Base-by-base conservation (phyloP, 208 protist genomes). In the Crithidia brevicula region DNA sequence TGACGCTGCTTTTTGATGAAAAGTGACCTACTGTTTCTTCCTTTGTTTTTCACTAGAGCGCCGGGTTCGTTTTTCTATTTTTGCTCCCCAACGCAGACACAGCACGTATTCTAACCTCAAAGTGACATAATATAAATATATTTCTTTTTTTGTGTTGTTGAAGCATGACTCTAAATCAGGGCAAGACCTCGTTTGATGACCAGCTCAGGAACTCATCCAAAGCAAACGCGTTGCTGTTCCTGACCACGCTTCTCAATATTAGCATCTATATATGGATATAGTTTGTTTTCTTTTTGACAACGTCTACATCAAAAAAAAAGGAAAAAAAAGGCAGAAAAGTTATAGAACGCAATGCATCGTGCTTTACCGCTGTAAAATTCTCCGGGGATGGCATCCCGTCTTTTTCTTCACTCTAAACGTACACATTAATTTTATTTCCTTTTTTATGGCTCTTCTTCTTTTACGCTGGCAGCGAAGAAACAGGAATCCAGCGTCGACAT, bases 1-100 rank as follows among this genome's bases (percentile, higher is more conserved):
- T 50, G 67, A 77, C 46, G 64, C 84, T 20, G 72, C 71, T 18
- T 87, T 87, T 61, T 82, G 47, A 73, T n/a, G 30, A 60, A n/a
- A 6, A 16, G 13, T 33, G 4, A 25, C 34, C 36, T 60, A 16
- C 15, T 7, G 15, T 40, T 40, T 16, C 36, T 7, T 13, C 8
- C 15, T 40, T 40, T 13, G 10, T 16, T 40, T 40, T 40, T 13
- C 15, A 23, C 46, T n/a, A n/a, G 23, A 1, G 8, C 30, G 3
- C 36, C 16, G 10, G 11, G n/a, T n/a, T n/a, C n/a, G n/a, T n/a
- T n/a, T n/a, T n/a, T n/a, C n/a, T n/a, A n/a, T n/a, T n/a, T n/a
- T n/a, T n/a, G n/a, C n/a, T n/a, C n/a, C n/a, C n/a, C n/a, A n/a
- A n/a, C n/a, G n/a, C n/a, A n/a, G n/a, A n/a, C n/a, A n/a, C n/a